Evolutionary conservation across 352 stramenopile genomes (phyloP).

Genomic region (Globisporangium irregulare): DNA sequence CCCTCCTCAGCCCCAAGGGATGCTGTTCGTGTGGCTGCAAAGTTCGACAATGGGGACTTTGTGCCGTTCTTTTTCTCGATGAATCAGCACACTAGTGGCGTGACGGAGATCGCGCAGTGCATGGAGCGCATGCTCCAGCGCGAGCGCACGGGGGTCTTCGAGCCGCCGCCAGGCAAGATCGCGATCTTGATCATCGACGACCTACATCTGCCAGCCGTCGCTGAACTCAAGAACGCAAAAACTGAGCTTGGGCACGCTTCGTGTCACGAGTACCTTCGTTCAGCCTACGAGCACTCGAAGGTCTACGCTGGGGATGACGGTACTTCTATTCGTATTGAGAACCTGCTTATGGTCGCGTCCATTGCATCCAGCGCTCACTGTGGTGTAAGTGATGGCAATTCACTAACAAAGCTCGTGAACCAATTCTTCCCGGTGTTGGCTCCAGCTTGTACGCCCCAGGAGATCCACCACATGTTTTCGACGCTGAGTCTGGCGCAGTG

Average conservation of each 20-base stretch:
- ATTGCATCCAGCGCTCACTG: conserved; percentile 3
- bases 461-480: conserved; percentile 37
- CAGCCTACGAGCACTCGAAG: conserved; percentile 26
- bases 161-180: conserved; percentile 52
- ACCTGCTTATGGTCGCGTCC: conserved; percentile 36
- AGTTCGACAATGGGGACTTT: conserved; percentile 36
- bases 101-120: conserved; percentile 29
- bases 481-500: conserved; percentile 16
- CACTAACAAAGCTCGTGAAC: conserved; percentile 14
- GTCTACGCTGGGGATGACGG: conserved; percentile 24
- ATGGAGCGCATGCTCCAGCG: conserved; percentile 58
- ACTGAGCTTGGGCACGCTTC: conserved; percentile 11
- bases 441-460: conserved; percentile 19
- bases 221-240: background rate
- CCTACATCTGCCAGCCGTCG: conserved; percentile 32
- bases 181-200: conserved; percentile 55
- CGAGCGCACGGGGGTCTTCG: conserved; percentile 42
- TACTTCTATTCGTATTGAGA: conserved; percentile 25
- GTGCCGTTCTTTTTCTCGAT: conserved; percentile 53
- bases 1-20: background rate
- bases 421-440: conserved; percentile 37
- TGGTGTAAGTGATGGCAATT: background rate
- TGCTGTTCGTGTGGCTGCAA: conserved; percentile 11
- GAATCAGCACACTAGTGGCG: conserved; percentile 19
- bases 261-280: conserved; percentile 33